A percentile compares a stretch with the other conserved stretches of the same genome.
Evolutionary conservation across 306 rosid species (phyloP).

Genomic region (Malus fusca): DNA sequence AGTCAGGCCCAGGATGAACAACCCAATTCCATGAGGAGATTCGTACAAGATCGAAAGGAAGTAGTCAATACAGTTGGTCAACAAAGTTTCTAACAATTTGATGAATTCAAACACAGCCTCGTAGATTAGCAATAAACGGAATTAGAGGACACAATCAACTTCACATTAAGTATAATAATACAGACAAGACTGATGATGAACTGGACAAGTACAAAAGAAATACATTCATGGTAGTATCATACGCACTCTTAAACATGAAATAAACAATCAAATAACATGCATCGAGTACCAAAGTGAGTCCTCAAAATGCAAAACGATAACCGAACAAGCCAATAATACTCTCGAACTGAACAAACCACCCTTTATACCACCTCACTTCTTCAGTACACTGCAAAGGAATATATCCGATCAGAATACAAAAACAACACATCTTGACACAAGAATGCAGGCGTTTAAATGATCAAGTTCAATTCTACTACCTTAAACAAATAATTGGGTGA

Average conservation of each 20-base stretch:
- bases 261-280: conserved; percentile 8
- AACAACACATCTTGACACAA: not conserved
- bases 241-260: conserved; percentile 13
- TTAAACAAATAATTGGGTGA: not conserved
- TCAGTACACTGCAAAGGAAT: conserved; percentile 64
- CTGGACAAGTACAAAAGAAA: not conserved
- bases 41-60: not conserved
- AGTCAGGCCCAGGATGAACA: not conserved
- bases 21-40: not conserved
- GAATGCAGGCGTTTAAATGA: not conserved
- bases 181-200: not conserved
- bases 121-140: not conserved
- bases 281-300: conserved; percentile 12
- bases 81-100: not conserved
- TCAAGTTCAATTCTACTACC: not conserved
- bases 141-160: not conserved
- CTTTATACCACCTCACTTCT: conserved; percentile 52
- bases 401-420: conserved; percentile 4
- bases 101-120: not conserved
- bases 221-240: conserved; percentile 2
- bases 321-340: conserved; percentile 13
- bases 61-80: not conserved
- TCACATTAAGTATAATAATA: not conserved
- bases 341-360: conserved; percentile 9
- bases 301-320: conserved; percentile 16